Base-by-base conservation (phyloP, 371 early-diverging fungal genomes). In the Chytridium lagenaria region DNA sequence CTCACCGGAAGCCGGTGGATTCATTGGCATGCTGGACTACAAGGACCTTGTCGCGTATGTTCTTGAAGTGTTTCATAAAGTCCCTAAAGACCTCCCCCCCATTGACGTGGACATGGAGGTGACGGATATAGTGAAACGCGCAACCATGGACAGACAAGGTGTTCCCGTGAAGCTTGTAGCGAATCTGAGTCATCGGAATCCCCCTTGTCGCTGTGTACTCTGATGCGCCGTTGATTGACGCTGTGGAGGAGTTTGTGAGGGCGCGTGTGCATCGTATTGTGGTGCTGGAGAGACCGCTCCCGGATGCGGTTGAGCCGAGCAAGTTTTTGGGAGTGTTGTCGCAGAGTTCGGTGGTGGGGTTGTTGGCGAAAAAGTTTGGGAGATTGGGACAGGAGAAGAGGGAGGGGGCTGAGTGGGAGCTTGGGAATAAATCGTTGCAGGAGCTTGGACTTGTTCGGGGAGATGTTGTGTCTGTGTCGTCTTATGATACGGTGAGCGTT, bases 21-120 rank as follows among this genome's bases (percentile, higher is more conserved):
- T 84, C 57, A 52, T 84, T 23, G 84, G 84, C 1, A 78, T 81
- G 81, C 71, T 84, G 71, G 84, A 84, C 72, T 84, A 78, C 73
- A 38, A 79, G 31, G 84, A 84, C 67, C 75, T 84, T 28, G 84
- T 78, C 22, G 74, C 84, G 7, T 83, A 73, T 66, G 81, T 83
- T 1, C 71, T 81, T 57, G 65, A 73, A 26, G 79, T 81, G 23
- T 73, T 81, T 33, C 81, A 77, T 59, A 81, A 84, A 59, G 74
- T 79, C 10, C 77, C 80, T 7, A 59, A 76, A 31, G 77, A 77
- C 12, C 12, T n/a, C 2, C 19, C 26, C 51, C 0, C 28, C 55
- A 49, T 70, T 3, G 81, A 83, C 36, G 75, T 78, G 7, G 78
- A 74, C 28, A 71, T 78, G 81, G 83, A 81, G 55, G 64, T 81